Conservation (phyloP, 164 flowering plant species). For the Vitis rotundifolia region DNA sequence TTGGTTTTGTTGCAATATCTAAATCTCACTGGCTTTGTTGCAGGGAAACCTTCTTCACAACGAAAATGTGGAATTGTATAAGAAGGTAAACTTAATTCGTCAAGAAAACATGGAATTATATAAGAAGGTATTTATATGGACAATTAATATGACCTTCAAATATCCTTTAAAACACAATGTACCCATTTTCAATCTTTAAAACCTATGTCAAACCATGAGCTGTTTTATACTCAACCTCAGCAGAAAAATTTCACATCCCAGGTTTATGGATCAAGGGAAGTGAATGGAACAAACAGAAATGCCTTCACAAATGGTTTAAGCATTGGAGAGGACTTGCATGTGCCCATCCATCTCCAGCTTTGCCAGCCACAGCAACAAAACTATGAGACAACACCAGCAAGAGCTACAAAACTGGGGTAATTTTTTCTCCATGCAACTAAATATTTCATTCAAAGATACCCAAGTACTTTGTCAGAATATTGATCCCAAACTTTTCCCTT, state of each 20-base stretch:
- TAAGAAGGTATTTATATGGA: constrained; percentile 45
- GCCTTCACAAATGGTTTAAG: constrained; percentile 34
- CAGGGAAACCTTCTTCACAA: constrained; percentile 79
- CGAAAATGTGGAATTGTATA: constrained; percentile 73
- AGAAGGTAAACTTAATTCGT: constrained; percentile 65
- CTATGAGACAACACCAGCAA: constrained; percentile 35
- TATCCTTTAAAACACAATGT: constrained; percentile 3
- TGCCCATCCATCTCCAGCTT: constrained; percentile 66
- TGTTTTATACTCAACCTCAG: constrained; percentile 13
- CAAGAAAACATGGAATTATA: constrained; percentile 61
- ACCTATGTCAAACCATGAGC: neutral
- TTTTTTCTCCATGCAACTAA: neutral
- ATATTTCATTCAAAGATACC: neutral
- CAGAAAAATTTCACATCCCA: constrained; percentile 21
- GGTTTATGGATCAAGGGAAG: constrained; percentile 61
- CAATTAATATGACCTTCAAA: constrained; percentile 4
- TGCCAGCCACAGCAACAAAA: constrained; percentile 71
- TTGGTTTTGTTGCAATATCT: constrained; percentile 16
- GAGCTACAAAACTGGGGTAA: constrained; percentile 39
- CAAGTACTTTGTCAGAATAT: neutral
- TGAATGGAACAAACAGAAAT: constrained; percentile 38
- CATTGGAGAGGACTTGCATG: constrained; percentile 40
- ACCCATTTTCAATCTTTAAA: neutral
- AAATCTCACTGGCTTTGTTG: constrained; percentile 17
- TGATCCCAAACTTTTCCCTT: neutral